phyloP scores from a whole-genome alignment of 345 rosid species.

The Excoecaria agallocha region DNA sequence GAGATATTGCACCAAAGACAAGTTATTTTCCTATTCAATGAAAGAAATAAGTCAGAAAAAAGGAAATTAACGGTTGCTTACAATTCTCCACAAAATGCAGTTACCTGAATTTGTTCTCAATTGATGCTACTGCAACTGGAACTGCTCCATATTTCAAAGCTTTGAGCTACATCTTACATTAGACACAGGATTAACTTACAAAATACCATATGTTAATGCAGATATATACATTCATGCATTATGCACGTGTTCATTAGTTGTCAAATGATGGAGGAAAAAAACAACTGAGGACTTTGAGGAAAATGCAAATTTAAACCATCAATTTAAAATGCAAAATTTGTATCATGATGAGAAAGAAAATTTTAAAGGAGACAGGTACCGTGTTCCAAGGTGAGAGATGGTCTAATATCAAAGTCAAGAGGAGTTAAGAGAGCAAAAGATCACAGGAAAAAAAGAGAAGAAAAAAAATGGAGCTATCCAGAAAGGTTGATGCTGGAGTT shows the following conservation, averaged over 20 bases:
- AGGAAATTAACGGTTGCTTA: neutral
- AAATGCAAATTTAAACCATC: neutral
- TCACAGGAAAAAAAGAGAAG: neutral
- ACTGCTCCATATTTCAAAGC: constrained; percentile 71
- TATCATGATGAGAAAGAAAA: neutral
- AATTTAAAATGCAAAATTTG: neutral
- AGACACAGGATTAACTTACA: neutral
- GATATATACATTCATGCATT: neutral
- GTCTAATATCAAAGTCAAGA: neutral
- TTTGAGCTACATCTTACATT: constrained; percentile 49
- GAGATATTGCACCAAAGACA: neutral
- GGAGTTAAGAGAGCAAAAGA: neutral
- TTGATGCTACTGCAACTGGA: constrained; percentile 41
- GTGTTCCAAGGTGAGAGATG: neutral
- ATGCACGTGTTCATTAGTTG: neutral
- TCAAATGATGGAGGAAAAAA: neutral
- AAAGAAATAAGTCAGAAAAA: neutral
- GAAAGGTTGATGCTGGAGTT: too few species aligned
- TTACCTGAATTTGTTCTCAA: constrained; percentile 42
- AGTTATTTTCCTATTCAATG: constrained; percentile 1
- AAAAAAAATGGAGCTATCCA: neutral
- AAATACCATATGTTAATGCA: constrained; percentile 2
- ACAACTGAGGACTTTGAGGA: neutral
- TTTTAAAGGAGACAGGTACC: neutral
- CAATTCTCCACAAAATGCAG: constrained; percentile 9